phyloP scores from a whole-genome alignment of 179 eudicot genomes.

The Nepenthes alata region DNA sequence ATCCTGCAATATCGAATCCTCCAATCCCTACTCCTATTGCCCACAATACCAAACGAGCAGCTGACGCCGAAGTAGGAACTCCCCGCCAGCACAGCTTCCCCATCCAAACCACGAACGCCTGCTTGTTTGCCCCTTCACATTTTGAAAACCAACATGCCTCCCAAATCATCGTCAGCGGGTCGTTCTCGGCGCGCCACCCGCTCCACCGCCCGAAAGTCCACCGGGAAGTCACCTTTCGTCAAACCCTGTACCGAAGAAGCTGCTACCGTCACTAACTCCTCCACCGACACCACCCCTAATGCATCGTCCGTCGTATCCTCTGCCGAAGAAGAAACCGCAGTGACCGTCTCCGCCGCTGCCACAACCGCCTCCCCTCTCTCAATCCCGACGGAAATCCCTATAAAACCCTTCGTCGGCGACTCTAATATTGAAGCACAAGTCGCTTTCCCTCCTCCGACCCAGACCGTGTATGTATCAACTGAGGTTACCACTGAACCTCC shows the following conservation, averaged over 20 bases:
- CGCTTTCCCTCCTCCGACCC: background rate
- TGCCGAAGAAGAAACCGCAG: background rate
- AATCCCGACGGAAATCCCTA: background rate
- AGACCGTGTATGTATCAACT: background rate
- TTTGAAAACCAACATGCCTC: conserved; percentile 1
- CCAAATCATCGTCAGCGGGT: conserved; percentile 6
- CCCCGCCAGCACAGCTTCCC: too few relatives aligned
- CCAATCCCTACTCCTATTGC: too few relatives aligned
- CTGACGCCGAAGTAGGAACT: too few relatives aligned
- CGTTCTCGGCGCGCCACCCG: conserved; percentile 11
- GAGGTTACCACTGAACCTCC: background rate
- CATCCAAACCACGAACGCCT: background rate
- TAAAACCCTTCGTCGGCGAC: conserved; percentile 3
- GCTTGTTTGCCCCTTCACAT: background rate
- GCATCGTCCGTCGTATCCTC: background rate
- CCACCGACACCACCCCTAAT: background rate
- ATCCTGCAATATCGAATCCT: too few relatives aligned
- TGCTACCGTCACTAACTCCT: conserved; percentile 1
- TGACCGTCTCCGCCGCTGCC: background rate
- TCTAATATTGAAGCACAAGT: background rate
- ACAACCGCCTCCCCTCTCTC: background rate
- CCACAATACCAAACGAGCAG: too few relatives aligned
- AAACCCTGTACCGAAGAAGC: background rate
- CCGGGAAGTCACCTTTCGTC: background rate
- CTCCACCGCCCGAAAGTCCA: conserved; percentile 11